A percentile compares a stretch with the other conserved stretches of the same genome.
phyloP scores from a whole-genome alignment of 768 basidiomycete genomes.

The Mycena galericulata region DNA sequence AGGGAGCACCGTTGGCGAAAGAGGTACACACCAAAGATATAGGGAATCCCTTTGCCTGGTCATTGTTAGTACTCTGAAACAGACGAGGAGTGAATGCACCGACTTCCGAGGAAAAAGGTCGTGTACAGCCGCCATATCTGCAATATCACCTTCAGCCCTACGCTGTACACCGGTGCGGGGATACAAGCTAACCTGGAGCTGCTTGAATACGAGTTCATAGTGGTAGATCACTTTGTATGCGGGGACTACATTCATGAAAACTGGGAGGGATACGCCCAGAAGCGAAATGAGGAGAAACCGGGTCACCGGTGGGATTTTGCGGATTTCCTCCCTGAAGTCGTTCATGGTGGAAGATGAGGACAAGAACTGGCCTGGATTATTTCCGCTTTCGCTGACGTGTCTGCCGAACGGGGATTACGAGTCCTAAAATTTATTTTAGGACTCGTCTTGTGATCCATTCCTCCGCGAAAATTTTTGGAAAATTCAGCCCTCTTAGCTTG shows the following conservation, averaged over 20 bases:
- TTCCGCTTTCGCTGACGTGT: slow-evolving; percentile 15
- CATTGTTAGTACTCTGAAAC: too few species aligned
- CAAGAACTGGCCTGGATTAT: too few species aligned
- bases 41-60: slow-evolving; percentile 60
- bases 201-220: slow-evolving; percentile 53
- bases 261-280: slow-evolving; percentile 68
- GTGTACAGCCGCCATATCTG: slow-evolving; percentile 83
- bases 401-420: too few species aligned
- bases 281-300: slow-evolving; percentile 74
- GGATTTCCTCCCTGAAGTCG: slow-evolving; percentile 68
- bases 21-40: slow-evolving; percentile 59
- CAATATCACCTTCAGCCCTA: slow-evolving; percentile 6
- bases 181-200: slow-evolving; percentile 62
- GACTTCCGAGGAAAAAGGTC: slow-evolving; percentile 80
- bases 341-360: slow-evolving; percentile 49
- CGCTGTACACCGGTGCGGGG: background rate
- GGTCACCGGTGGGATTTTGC: slow-evolving; percentile 88
- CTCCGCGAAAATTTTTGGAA: too few species aligned
- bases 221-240: slow-evolving; percentile 69
- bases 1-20: background rate
- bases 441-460: too few species aligned
- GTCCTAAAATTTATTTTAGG: too few species aligned
- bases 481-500: too few species aligned
- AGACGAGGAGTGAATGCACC: too few species aligned
- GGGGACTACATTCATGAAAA: slow-evolving; percentile 65